Evolutionary conservation across 176 grass and related monocot species (phyloP).

Genomic region (Raddia distichophylla): DNA sequence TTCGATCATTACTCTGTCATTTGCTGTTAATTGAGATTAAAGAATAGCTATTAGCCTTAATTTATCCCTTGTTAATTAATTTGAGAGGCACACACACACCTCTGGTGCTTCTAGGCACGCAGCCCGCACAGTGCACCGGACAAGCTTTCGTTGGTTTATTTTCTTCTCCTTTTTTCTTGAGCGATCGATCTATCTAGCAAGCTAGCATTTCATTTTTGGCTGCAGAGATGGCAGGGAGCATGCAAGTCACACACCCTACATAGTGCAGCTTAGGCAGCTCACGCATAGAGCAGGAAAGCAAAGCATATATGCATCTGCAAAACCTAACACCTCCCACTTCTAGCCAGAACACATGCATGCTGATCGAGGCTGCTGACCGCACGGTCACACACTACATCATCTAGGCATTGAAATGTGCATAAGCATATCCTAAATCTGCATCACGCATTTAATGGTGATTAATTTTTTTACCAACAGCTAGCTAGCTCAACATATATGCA

Average conservation of each 20-base stretch:
- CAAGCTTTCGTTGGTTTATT: not conserved
- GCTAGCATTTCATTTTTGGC: not conserved
- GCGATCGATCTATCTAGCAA: too few relatives aligned
- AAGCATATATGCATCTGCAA: not conserved
- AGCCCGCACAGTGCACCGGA: not conserved
- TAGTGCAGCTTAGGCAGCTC: not conserved
- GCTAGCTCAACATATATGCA: not conserved
- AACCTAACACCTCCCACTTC: slow-evolving; percentile 24
- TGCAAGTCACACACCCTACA: not conserved
- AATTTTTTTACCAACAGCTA: slow-evolving; percentile 23
- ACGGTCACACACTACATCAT: not conserved
- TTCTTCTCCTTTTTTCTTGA: not conserved
- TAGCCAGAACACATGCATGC: slow-evolving; percentile 32
- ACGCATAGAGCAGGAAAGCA: slow-evolving; percentile 1
- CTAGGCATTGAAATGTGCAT: not conserved
- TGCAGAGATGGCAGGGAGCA: not conserved
- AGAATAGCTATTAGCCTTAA: not conserved
- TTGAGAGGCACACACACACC: not conserved
- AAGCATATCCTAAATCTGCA: not conserved
- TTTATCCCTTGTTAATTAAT: not conserved
- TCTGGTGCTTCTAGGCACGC: slow-evolving; percentile 23
- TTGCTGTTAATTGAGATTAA: not conserved
- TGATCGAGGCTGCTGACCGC: not conserved
- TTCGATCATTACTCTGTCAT: not conserved
- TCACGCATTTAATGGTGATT: not conserved